Evolutionary conservation across 768 basidiomycete genomes (phyloP).

Genomic region (Zangia roseola): DNA sequence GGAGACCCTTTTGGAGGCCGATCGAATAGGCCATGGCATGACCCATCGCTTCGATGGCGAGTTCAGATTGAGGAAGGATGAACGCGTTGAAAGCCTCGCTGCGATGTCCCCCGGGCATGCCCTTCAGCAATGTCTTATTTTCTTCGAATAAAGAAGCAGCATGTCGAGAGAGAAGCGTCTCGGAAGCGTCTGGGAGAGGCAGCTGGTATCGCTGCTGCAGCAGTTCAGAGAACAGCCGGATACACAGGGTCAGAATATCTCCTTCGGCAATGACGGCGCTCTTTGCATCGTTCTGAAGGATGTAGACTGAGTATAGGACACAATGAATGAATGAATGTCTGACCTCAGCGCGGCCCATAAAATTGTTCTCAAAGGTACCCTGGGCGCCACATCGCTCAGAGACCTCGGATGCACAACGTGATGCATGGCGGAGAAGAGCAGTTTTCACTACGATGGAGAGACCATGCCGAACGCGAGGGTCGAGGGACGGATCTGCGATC

Average conservation of each 20-base stretch:
- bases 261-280: constrained; percentile 64
- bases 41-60: constrained; percentile 58
- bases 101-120: constrained; percentile 29
- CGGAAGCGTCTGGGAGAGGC: constrained; percentile 41
- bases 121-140: constrained; percentile 39
- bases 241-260: constrained; percentile 50
- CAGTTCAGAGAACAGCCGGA: constrained; percentile 58
- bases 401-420: constrained; percentile 49
- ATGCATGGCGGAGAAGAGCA: constrained; percentile 52
- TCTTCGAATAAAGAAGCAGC: constrained; percentile 46
- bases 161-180: constrained; percentile 55
- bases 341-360: constrained; percentile 56
- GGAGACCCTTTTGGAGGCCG: constrained; percentile 43
- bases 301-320: too few relatives aligned
- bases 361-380: constrained; percentile 63
- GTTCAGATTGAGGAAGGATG: constrained; percentile 55
- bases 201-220: constrained; percentile 53
- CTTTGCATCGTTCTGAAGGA: constrained; percentile 36
- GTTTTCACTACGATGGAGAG: constrained; percentile 57
- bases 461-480: constrained; percentile 52
- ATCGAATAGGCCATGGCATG: constrained; percentile 61
- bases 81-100: constrained; percentile 46
- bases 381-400: constrained; percentile 67
- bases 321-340: constrained; percentile 8
- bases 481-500: constrained; percentile 38